Base-by-base conservation (phyloP, 192 early-diverging fungal species). In the Lunasporangiospora selenospora region DNA sequence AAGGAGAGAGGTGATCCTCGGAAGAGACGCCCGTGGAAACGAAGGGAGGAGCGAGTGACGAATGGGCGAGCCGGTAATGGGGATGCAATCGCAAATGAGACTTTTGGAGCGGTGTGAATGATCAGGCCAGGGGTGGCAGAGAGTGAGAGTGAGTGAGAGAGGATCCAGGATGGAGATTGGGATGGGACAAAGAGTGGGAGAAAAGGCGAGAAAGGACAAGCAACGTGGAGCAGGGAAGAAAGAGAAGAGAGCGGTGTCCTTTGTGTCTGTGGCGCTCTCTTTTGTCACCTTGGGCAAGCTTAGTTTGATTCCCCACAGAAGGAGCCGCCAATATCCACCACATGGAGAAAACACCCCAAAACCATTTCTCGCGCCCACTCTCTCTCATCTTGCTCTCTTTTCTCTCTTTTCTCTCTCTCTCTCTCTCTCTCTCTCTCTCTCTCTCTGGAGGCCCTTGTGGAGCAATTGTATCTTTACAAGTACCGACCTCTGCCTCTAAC, bases 121-220 rank as follows among this genome's bases (percentile, higher is more conserved):
- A 26, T 7, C 33, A 30, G 9, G 26, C 12, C 4, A 9, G 23
- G 6, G 12, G 39, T 11, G 3, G 26, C 5, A 24, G 31, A 26
- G 61, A 30, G 31, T 27, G 30, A 51, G 40, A 33, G 23, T n/a
- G 12, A 43, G 16, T 27, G 53, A 43, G 39, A 32, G 37, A n/a
- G 53, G 6, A 29, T 31, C 27, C 8, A 30, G 26, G 9, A n/a
- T 38, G 15, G 40, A 21, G 26, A 38, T 36, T 3, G 46, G 40
- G 24, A 24, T 29, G 24, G 21, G 26, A 47, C 11, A 4, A 26
- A 27, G 12, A 11, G 13, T 26, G 18, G 23, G 26, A 10, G 21
- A 7, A 47, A 47, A 26, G 18, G 18, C 0, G 15, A 4, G 36
- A 29, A 24, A 39, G 47, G 16, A 21, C 23, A 19, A 21, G 29